Evolutionary conservation across 306 rosid genomes (phyloP), one percentile per base, ranked within the genome.

Genomic region (Citrullus colocynthis): DNA sequence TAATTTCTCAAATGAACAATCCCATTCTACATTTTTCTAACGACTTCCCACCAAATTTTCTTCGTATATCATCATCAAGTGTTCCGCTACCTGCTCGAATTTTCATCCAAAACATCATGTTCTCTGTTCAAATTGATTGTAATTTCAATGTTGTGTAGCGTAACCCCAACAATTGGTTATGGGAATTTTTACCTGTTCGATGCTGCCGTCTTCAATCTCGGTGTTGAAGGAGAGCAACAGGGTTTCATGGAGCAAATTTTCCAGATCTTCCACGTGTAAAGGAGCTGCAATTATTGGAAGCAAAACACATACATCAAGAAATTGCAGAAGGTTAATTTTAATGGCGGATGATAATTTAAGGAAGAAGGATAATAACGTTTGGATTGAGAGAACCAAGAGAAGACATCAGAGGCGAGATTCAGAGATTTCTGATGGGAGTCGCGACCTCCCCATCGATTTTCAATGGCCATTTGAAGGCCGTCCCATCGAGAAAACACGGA

Each of bases 201-300:
- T 86, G 86, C 97, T 91, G 39, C 93, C 97, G 84, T 92, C 97
- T 83, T 91, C 97, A 16, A 92, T 85, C 80, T 90, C 97, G 34
- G 97, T 91, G 82, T 88, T 91, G 79, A 92, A 88, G 67, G 89
- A 84, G 67, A 92, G 88, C 57, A 92, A 78, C 93, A 87, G 49
- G 49, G 77, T 79, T 82, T 92, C 97, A 44, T 90, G 85, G 78
- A 88, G 93, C 41, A 87, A 49, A 80, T 81, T 87, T 78, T 92
- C 97, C 41, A 90, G 64, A 83, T 91, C 97, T 81, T 91, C 95
- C 75, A 85, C 75, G 49, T 77, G 76, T 77, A 79, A 74, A 3
- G 80, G 82, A n/a, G 83, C 97, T 90, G 85, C 59, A 64, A 78
- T 48, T 48, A 48, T 2, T 14, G 56, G 34, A 64, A 65, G 45